phyloP scores from a whole-genome alignment of 2,329 filamentous ascomycete species.

The Amylocarpus encephaloides region DNA sequence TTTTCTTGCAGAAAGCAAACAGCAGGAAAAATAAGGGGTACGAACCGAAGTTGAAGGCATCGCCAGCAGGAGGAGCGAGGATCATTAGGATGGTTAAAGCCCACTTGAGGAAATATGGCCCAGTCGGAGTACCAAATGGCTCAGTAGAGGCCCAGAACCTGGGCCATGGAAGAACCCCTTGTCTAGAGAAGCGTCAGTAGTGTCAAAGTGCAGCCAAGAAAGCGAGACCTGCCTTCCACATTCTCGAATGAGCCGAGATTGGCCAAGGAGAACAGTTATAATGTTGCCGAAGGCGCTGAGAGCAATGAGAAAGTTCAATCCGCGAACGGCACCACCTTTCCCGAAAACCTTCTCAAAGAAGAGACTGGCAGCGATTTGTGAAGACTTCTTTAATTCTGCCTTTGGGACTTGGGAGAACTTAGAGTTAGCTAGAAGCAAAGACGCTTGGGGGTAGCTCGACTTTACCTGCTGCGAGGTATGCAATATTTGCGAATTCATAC shows the following conservation, averaged over 20 bases:
- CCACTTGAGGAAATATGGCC: slow-evolving; percentile 54
- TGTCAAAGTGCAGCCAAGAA: background rate
- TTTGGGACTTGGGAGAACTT: slow-evolving; percentile 38
- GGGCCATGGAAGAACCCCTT: slow-evolving; percentile 56
- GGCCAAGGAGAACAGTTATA: slow-evolving; percentile 47
- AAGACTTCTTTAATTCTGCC: slow-evolving; percentile 45
- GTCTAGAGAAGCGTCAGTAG: slow-evolving; percentile 32
- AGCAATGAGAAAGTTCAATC: slow-evolving; percentile 51
- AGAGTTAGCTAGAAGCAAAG: background rate
- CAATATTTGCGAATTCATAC: slow-evolving; percentile 54
- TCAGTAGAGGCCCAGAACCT: slow-evolving; percentile 56
- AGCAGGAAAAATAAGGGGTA: background rate
- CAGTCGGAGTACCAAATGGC: slow-evolving; percentile 57
- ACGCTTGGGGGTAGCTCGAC: no score
- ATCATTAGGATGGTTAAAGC: slow-evolving; percentile 53
- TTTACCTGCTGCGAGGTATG: slow-evolving; percentile 50
- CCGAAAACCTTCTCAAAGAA: slow-evolving; percentile 52
- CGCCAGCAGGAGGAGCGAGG: slow-evolving; percentile 52
- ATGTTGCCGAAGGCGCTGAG: slow-evolving; percentile 55
- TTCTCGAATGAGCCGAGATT: slow-evolving; percentile 52
- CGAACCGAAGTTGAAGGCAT: slow-evolving; percentile 57
- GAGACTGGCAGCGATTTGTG: slow-evolving; percentile 36
- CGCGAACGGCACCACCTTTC: slow-evolving; percentile 40
- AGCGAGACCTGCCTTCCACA: slow-evolving; percentile 35
- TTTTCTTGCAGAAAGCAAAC: no score